phyloP scores from a whole-genome alignment of 345 rosid genomes.

The sweet orange (Citrus sinensis) region DNA sequence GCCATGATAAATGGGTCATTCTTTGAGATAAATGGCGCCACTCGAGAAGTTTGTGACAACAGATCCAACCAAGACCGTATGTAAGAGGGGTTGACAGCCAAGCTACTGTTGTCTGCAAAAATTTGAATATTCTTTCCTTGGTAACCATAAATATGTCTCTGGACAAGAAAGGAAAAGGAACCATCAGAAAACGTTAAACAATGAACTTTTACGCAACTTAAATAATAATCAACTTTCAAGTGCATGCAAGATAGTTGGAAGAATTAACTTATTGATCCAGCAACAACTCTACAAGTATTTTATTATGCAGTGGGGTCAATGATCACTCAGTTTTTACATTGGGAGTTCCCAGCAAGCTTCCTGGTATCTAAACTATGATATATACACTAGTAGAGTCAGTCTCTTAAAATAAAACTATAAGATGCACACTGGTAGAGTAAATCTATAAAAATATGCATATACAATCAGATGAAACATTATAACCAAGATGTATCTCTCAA shows the following conservation, averaged over 20 bases:
- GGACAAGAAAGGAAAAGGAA: conserved; percentile 15
- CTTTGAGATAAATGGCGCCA: conserved; percentile 90
- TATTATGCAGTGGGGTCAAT: neutral
- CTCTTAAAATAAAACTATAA: neutral
- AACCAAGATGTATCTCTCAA: conserved; percentile 1
- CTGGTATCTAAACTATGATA: neutral
- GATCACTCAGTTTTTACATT: neutral
- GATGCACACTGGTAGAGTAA: neutral
- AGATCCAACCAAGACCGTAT: conserved; percentile 81
- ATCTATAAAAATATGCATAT: neutral
- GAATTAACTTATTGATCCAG: neutral
- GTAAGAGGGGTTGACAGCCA: conserved; percentile 73
- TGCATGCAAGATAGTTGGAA: neutral
- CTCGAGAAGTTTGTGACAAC: conserved; percentile 86
- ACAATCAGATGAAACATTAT: conserved; percentile 7
- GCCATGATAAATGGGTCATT: conserved; percentile 79
- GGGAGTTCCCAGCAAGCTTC: neutral
- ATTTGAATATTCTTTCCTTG: conserved; percentile 72
- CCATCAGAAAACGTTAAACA: neutral
- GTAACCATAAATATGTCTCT: conserved; percentile 85
- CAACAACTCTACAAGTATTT: neutral
- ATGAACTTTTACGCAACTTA: neutral
- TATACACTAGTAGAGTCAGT: neutral
- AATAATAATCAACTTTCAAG: neutral
- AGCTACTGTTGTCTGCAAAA: conserved; percentile 79